Evolutionary conservation across 768 basidiomycete species (phyloP).

Genomic region (Lactifluus rugatus): DNA sequence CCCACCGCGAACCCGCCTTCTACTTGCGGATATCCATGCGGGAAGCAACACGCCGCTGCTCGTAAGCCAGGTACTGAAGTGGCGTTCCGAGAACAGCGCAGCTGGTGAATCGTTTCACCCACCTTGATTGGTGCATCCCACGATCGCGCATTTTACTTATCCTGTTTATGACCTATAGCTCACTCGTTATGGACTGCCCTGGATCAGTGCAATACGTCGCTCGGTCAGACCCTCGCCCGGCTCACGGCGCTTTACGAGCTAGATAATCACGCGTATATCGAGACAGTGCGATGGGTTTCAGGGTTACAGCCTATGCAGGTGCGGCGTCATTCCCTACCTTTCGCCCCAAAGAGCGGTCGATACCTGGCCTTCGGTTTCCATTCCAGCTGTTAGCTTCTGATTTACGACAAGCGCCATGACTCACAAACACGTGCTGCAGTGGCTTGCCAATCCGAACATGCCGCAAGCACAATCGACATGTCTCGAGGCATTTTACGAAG

Average conservation of each 20-base stretch:
- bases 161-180: slow-evolving; percentile 32
- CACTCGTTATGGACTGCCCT: slow-evolving; percentile 55
- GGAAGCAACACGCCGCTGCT: slow-evolving; percentile 95
- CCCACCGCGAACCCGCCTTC: slow-evolving; percentile 71
- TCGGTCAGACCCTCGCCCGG: slow-evolving; percentile 42
- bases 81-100: slow-evolving; percentile 59
- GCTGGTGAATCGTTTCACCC: slow-evolving; percentile 35
- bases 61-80: slow-evolving; percentile 82
- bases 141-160: not conserved
- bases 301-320: slow-evolving; percentile 51
- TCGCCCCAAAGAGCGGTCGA: not conserved
- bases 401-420: not conserved
- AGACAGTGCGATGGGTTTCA: slow-evolving; percentile 53
- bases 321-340: slow-evolving; percentile 15
- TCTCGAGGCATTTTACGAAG: slow-evolving; percentile 48
- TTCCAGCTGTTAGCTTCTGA: not conserved
- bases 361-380: not conserved
- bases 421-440: slow-evolving; percentile 29
- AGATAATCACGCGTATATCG: slow-evolving; percentile 42
- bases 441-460: slow-evolving; percentile 49
- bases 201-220: slow-evolving; percentile 48
- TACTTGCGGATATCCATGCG: slow-evolving; percentile 93
- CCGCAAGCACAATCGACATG: slow-evolving; percentile 34
- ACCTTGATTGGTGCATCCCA: not conserved
- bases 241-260: slow-evolving; percentile 41